Base-by-base conservation (phyloP, 768 basidiomycete species). In the Calocybe indica region DNA sequence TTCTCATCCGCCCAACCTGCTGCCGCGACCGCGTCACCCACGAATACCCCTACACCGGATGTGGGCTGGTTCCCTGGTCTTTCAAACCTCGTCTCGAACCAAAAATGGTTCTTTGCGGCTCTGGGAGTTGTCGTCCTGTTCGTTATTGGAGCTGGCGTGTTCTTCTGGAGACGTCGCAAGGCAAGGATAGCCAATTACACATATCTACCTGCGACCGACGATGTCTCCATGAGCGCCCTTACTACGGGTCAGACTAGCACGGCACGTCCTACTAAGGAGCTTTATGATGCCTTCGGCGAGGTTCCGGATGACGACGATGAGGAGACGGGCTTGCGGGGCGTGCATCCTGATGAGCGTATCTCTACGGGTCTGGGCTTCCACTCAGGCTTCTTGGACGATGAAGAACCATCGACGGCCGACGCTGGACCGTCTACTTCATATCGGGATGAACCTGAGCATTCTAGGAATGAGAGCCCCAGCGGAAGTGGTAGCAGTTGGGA, bases 201-300 rank as follows among this genome's bases (percentile, higher is more conserved):
- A 10, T 72, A 75, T 11, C 63, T 92, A 29, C 74, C 76, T 3
- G 79, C 59, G 15, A 78, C 75, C 31, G 86, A 88, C 45, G 85
- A 86, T 43, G 64, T 94, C 46, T 80, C 83, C 6, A 92, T 98
- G 91, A 80, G 75, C 43, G 62, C 84, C 4, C 63, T 96, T 30
- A 72, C 77, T 13, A 64, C 72, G 15, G 59, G 68, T 4, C 64
- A 49, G 9, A 55, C 61, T 28, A 64, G 58, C 30, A 62, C 73
- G 15, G 69, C 75, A 34, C 74, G 83, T 43, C 67, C 68, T 13
- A 88, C 92, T 43, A 87, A 87, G 68, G 95, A 97, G 66, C 61
- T 99, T 52, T 98, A 97, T 58, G 93, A 98, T 65, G 94, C 95
- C 12, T 98, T 98, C 66, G 92, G 92, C 33, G 92, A 92, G 59